A percentile compares a stretch with the other conserved stretches of the same genome.
These are phyloP conservation scores for Thelephora ganbajun DNA, from an alignment of 768 basidiomycete genomes.

Conservation along the genomic window DNA sequence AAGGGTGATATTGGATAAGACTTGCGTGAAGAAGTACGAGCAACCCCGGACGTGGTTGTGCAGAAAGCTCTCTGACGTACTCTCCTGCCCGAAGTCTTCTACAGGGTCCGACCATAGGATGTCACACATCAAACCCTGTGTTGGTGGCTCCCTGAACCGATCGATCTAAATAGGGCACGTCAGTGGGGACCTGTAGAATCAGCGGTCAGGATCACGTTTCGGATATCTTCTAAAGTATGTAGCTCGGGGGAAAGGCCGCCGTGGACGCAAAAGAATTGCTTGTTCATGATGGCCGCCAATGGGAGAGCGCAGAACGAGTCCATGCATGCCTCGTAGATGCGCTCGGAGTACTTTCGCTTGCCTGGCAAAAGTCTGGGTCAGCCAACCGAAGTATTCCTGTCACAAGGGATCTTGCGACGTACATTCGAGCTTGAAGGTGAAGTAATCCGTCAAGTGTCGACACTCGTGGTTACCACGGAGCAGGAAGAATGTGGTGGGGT, in stretches of 20 bases:
- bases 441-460: conserved; percentile 95
- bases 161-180: conserved; percentile 49
- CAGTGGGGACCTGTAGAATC: background rate
- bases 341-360: conserved; percentile 98
- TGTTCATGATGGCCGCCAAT: conserved; percentile 97
- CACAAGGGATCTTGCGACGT: conserved; percentile 18
- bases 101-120: conserved; percentile 97
- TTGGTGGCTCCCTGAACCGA: conserved; percentile 96
- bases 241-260: conserved; percentile 94
- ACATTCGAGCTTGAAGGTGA: conserved; percentile 99
- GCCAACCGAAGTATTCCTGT: background rate
- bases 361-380: conserved; percentile 28
- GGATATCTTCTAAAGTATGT: conserved; percentile 89
- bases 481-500: conserved; percentile 91
- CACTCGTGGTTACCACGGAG: conserved; percentile 99
- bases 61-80: conserved; percentile 77
- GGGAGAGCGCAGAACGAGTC: conserved; percentile 93
- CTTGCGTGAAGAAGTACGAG: conserved; percentile 86
- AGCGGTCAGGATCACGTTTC: conserved; percentile 39
- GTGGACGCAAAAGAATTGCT: conserved; percentile 97
- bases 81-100: conserved; percentile 94
- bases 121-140: conserved; percentile 96
- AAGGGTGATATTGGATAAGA: conserved; percentile 14
- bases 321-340: conserved; percentile 96
- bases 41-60: conserved; percentile 97